Base-by-base conservation (phyloP, 2,329 filamentous ascomycete genomes). In the Alternaria consortialis region DNA sequence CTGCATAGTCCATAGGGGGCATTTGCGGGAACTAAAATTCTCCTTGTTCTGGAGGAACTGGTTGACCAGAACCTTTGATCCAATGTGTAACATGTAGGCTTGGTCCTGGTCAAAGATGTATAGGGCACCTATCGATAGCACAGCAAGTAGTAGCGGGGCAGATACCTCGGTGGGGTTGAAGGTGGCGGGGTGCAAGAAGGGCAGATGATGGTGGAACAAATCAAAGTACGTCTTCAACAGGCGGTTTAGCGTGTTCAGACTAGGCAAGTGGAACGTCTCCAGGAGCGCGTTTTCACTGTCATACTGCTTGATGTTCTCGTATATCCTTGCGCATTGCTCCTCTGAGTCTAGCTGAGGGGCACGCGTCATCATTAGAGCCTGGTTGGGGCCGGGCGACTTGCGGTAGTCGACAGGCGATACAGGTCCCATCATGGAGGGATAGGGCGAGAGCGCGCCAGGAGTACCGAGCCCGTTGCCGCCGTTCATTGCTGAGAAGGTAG, bases 31-130 rank as follows among this genome's bases (percentile, higher is more conserved):
- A 84, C 94, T 97, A 80, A 98, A 98, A 81, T 97, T 97, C 79
- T 97, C 94, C 84, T 97, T 97, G 83, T 97, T 96, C 80, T 97
- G 93, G 64, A 99, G 80, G 79, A 98, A 98, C 78, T 97, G 93
- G 77, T 96, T 97, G 72, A 98, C 94, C 17, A 99, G 87, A 29
- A 98, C 91, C 84, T 98, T 99, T 61, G 95, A 97, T 17, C 94
- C 95, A 69, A 98, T 97, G 81, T 99, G 95, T 23, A 97, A 88
- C 86, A 97, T 93, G 78, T 97, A 98, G 0, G 95, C 95, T 77
- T 97, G 92, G 71, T 98, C 94, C 76, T 97, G 93, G 75, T 98
- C 94, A 77, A 98, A 98, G 15, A 94, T 94, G 80, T 98, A 98
- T 20, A 99, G 83, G 9, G 95, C 94, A 72, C 95, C 95, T 64